Percentiles rank a stretch among this genome's conserved stretches.
Evolutionary conservation across 495 filamentous ascomycete species (phyloP).

Genomic region (Neurospora hispaniola): DNA sequence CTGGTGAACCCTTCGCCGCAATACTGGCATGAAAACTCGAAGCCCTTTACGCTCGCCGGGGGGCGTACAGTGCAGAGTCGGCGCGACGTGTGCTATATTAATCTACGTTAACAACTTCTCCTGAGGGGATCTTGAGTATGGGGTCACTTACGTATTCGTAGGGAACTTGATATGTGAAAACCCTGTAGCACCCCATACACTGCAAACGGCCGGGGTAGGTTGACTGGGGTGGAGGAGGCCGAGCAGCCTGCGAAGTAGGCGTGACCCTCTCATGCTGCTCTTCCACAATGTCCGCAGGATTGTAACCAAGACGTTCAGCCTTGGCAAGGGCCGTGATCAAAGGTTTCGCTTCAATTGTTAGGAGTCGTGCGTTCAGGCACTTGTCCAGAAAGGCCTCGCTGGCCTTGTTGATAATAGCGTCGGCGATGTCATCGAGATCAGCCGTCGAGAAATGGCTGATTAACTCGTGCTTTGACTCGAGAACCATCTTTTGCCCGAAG

Average conservation of each 20-base stretch:
- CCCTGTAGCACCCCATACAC: constrained; percentile 30
- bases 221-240: neutral
- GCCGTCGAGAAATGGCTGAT: constrained; percentile 21
- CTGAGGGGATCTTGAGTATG: neutral
- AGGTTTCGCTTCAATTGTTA: constrained; percentile 36
- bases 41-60: constrained; percentile 16
- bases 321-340: constrained; percentile 39
- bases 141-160: constrained; percentile 31
- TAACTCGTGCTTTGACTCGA: constrained; percentile 30
- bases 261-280: constrained; percentile 24
- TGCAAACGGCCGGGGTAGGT: constrained; percentile 12
- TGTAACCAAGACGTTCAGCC: constrained; percentile 40
- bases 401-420: constrained; percentile 28
- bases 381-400: constrained; percentile 38
- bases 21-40: constrained; percentile 23
- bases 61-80: constrained; percentile 26
- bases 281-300: constrained; percentile 30
- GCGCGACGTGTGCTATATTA: constrained; percentile 26
- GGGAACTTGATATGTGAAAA: constrained; percentile 20
- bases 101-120: neutral
- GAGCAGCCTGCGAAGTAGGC: constrained; percentile 5
- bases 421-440: constrained; percentile 31
- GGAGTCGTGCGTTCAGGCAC: constrained; percentile 32
- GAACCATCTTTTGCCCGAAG: constrained; percentile 35
- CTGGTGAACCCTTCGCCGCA: constrained; percentile 32